These are phyloP conservation scores for Podospora pseudocomata DNA, from an alignment of 495 filamentous ascomycete genomes.

Conservation along the genomic window DNA sequence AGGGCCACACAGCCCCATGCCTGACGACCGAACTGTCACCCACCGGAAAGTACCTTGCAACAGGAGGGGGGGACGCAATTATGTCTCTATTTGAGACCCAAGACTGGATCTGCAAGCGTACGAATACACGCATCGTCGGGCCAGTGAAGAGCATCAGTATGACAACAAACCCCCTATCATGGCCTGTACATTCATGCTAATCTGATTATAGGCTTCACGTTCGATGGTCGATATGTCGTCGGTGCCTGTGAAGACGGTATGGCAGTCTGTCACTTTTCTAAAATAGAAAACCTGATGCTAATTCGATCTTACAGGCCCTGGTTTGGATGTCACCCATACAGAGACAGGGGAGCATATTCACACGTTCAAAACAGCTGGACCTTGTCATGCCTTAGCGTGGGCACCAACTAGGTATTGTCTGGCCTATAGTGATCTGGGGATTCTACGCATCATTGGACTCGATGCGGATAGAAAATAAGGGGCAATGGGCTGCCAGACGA, in stretches of 20 bases:
- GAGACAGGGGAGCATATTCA: slow-evolving; percentile 86
- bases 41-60: slow-evolving; percentile 73
- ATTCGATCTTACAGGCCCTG: slow-evolving; percentile 37
- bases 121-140: slow-evolving; percentile 70
- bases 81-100: slow-evolving; percentile 89
- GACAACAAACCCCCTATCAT: slow-evolving; percentile 11
- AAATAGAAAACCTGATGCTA: slow-evolving; percentile 9
- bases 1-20: slow-evolving; percentile 78
- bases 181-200: slow-evolving; percentile 19
- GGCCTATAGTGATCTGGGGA: slow-evolving; percentile 79
- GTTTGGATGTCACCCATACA: slow-evolving; percentile 72
- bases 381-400: slow-evolving; percentile 74
- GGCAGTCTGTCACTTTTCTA: slow-evolving; percentile 20
- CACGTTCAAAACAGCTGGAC: slow-evolving; percentile 64
- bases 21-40: slow-evolving; percentile 69
- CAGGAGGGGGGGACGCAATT: slow-evolving; percentile 84
- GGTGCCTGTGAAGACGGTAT: slow-evolving; percentile 79
- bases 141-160: slow-evolving; percentile 74
- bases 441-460: slow-evolving; percentile 75
- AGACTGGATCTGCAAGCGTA: slow-evolving; percentile 85
- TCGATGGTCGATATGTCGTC: slow-evolving; percentile 82
- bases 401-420: slow-evolving; percentile 86
- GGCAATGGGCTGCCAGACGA: not conserved
- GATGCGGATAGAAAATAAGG: slow-evolving; percentile 42
- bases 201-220: slow-evolving; percentile 60